Conservation (phyloP, 805 yeast genomes). For the Wickerhamomyces ciferrii region DNA sequence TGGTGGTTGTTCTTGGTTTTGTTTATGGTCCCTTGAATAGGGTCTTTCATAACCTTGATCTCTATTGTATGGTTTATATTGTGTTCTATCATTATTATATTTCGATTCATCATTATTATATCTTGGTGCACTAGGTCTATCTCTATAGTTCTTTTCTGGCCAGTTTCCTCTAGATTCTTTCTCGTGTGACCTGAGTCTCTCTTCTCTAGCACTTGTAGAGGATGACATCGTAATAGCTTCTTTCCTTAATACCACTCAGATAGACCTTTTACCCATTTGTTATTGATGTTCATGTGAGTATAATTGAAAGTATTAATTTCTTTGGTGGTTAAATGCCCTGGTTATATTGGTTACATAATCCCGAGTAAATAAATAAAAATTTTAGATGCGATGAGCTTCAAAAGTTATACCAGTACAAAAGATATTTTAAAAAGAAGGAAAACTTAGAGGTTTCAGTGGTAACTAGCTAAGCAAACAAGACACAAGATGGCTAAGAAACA, state of each 20-base stretch:
- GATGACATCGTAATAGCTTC: not conserved
- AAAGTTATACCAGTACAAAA: not conserved
- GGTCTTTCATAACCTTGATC: not conserved
- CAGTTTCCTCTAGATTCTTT: not conserved
- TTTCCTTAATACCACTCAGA: too few relatives aligned
- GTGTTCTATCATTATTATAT: not conserved
- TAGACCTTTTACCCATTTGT: too few relatives aligned
- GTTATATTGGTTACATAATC: too few relatives aligned
- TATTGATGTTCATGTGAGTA: too few relatives aligned
- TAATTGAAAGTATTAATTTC: too few relatives aligned
- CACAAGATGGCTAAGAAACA: slow-evolving; percentile 30
- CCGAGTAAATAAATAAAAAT: not conserved
- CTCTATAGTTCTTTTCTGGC: not conserved
- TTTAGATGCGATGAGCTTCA: slow-evolving; percentile 3
- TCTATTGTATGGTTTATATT: not conserved
- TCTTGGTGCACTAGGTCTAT: not conserved
- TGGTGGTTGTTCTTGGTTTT: not conserved
- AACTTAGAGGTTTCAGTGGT: not conserved
- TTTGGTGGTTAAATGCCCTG: too few relatives aligned
- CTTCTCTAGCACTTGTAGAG: not conserved
- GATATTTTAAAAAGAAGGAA: not conserved
- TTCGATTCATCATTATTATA: not conserved
- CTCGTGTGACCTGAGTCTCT: not conserved
- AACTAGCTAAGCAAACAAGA: not conserved
- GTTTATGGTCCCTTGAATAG: not conserved